A percentile compares a stretch with the other conserved stretches of the same genome.
phyloP scores from a whole-genome alignment of 1,284 basidiomycete genomes.

The Tylopilus sp. region DNA sequence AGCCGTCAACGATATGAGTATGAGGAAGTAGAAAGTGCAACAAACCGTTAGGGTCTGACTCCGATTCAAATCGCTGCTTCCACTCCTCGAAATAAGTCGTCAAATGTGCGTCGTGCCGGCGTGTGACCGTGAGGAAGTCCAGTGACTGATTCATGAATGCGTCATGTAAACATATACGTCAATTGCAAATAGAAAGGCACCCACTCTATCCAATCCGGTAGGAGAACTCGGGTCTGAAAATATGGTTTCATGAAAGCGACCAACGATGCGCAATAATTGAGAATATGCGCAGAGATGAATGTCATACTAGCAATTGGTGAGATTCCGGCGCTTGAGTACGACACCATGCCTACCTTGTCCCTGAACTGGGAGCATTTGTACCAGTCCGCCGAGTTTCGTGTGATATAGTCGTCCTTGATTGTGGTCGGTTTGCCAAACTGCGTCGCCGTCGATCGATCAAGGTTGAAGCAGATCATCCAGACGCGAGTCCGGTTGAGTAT shows the following conservation, averaged over 20 bases:
- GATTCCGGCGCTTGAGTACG: not conserved
- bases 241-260: too few relatives aligned
- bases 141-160: conserved; percentile 55
- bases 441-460: conserved; percentile 85
- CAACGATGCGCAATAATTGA: conserved; percentile 48
- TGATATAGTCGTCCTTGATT: conserved; percentile 86
- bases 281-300: conserved; percentile 81
- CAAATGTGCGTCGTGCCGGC: conserved; percentile 69
- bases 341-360: conserved; percentile 55
- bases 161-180: conserved; percentile 9
- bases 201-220: conserved; percentile 77
- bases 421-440: conserved; percentile 91
- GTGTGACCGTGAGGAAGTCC: conserved; percentile 73
- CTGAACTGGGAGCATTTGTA: conserved; percentile 76
- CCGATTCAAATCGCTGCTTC: conserved; percentile 63
- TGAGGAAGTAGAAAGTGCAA: not conserved
- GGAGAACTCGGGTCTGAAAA: conserved; percentile 66
- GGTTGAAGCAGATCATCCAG: conserved; percentile 90
- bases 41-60: conserved; percentile 65
- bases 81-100: conserved; percentile 73
- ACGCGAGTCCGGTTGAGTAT: conserved; percentile 83
- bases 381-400: conserved; percentile 82
- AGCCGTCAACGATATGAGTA: conserved; percentile 4
- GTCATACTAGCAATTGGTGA: conserved; percentile 62
- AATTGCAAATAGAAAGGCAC: conserved; percentile 1